Conservation (phyloP, 148 eudicot species). For the Polygonum aviculare region DNA sequence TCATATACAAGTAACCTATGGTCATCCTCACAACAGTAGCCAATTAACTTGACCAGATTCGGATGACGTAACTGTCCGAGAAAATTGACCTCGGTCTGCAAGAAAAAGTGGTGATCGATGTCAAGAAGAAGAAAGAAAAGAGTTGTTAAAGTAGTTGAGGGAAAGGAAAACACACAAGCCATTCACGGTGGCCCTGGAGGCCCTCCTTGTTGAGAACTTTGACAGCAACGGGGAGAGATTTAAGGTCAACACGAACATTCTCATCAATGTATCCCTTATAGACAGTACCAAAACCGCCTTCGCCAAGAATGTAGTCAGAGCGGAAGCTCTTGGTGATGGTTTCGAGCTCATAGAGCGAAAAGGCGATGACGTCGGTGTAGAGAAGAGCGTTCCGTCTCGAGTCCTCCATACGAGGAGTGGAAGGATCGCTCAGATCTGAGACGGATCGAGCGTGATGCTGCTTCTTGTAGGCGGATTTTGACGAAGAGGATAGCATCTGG, state of each 20-base stretch:
- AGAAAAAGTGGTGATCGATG: neutral
- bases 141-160: neutral
- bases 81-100: constrained; percentile 84
- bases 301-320: constrained; percentile 83
- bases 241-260: constrained; percentile 86
- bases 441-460: constrained; percentile 36
- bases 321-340: constrained; percentile 96
- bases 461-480: constrained; percentile 29
- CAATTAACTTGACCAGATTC: constrained; percentile 84
- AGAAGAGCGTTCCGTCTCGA: constrained; percentile 54
- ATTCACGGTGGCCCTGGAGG: constrained; percentile 91
- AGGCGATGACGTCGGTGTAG: constrained; percentile 81
- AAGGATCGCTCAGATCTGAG: constrained; percentile 71
- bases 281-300: constrained; percentile 92
- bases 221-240: constrained; percentile 92
- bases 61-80: constrained; percentile 94
- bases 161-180: constrained; percentile 54
- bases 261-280: constrained; percentile 94
- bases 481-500: constrained; percentile 29
- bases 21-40: constrained; percentile 95
- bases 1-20: constrained; percentile 88
- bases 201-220: constrained; percentile 95
- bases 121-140: neutral
- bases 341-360: constrained; percentile 79
- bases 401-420: constrained; percentile 51